Conservation (phyloP, 148 eudicot genomes). For the Rhododendron williamsianum region DNA sequence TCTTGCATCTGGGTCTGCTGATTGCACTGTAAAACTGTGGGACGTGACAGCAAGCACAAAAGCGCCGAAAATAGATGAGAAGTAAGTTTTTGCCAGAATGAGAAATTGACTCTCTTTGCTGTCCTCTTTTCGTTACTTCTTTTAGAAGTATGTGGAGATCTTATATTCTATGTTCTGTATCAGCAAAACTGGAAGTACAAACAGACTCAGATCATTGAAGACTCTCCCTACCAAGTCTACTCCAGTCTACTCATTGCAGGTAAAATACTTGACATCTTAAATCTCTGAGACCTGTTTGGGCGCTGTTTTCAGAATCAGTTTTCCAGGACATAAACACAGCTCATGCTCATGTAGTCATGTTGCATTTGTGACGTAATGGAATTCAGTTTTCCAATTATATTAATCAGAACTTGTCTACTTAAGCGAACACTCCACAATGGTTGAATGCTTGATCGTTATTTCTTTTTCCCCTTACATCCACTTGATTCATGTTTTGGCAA, state of each 20-base stretch:
- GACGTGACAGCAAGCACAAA: constrained; percentile 79
- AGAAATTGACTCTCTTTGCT: background rate
- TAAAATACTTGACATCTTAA: constrained; percentile 19
- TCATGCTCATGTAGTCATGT: background rate
- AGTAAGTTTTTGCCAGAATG: constrained; percentile 40
- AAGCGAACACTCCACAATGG: background rate
- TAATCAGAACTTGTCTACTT: background rate
- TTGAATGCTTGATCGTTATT: background rate
- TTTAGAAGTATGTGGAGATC: background rate
- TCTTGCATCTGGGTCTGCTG: constrained; percentile 99
- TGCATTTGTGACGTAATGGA: background rate
- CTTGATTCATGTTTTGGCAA: background rate
- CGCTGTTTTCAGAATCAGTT: background rate
- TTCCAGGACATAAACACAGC: background rate
- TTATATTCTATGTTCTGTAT: background rate
- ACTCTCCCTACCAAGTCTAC: constrained; percentile 88
- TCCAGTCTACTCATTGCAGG: constrained; percentile 83
- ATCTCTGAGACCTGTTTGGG: background rate
- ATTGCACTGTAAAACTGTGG: constrained; percentile 95
- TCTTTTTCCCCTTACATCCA: background rate
- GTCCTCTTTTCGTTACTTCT: background rate
- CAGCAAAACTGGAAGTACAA: constrained; percentile 64
- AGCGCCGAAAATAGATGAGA: constrained; percentile 56
- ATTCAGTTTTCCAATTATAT: background rate
- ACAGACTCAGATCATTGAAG: constrained; percentile 81